Conservation (phyloP, 345 rosid genomes). For the Eucalyptus rudis region DNA sequence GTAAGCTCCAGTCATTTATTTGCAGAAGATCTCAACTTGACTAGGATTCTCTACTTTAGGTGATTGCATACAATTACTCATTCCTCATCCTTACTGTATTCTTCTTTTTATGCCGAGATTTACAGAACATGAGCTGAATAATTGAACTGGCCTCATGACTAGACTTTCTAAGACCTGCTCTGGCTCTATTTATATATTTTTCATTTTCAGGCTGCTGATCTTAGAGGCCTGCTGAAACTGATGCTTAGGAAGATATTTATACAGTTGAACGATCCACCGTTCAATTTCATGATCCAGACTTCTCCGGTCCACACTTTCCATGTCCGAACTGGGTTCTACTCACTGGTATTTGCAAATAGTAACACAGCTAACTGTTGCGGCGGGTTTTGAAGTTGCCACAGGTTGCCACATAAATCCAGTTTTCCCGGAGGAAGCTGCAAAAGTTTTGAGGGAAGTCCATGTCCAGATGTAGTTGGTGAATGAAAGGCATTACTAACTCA, state of each 20-base stretch:
- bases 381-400: conserved; percentile 70
- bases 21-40: not conserved
- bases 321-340: conserved; percentile 23
- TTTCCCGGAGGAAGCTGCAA: conserved; percentile 78
- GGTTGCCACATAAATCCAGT: conserved; percentile 90
- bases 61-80: not conserved
- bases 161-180: not conserved
- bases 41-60: not conserved
- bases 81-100: not conserved
- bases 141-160: not conserved
- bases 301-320: conserved; percentile 40
- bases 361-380: conserved; percentile 58
- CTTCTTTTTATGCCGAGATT: not conserved
- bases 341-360: conserved; percentile 82
- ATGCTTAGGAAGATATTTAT: conserved; percentile 48
- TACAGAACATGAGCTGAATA: not conserved
- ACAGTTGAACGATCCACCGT: conserved; percentile 63
- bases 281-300: conserved; percentile 83
- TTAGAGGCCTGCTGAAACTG: conserved; percentile 59
- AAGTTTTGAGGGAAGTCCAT: conserved; percentile 53
- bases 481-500: not conserved
- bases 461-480: not conserved
- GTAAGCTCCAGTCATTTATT: not conserved
- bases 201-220: conserved; percentile 54
- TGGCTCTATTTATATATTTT: not conserved